Evolutionary conservation across 768 basidiomycete species (phyloP), one percentile per base, ranked within the genome.

Genomic region (Tricholoma matsutake): DNA sequence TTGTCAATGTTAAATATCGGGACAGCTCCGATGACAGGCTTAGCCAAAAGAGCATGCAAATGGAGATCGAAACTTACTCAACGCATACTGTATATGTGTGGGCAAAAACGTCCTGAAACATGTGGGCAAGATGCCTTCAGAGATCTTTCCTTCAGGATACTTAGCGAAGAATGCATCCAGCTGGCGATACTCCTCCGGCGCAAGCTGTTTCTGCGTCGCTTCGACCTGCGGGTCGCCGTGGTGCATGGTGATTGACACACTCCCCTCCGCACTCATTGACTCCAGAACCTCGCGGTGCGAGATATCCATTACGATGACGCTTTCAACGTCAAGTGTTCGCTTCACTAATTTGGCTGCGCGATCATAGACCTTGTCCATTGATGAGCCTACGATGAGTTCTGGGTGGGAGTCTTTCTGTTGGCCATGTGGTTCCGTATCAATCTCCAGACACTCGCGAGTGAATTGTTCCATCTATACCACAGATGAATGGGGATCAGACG

Each of bases 1-100:
- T 94, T 92, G 75, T 96, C 93, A 56, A 96, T 86, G 65, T 96
- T 95, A 72, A 92, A 96, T 54, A 96, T 89, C 6, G 95, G 95
- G 6, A 96, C 95, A 59, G 87, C 92, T 93, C 63, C 51, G 32
- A 39, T 32, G 13, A 37, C 31, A 57, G 56, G 32, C 60, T 58
- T 34, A 66, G 58, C 45, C 8, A 37, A 37, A 57, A 4, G n/a
- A 45, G 25, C 28, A 63, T 54, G 53, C 18, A 55, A 25, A 25
- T 25, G 22, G 14, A 47, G 35, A 49, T 18, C 20, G 11, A 28
- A 25, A 78, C 90, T 73, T 69, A 94, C 94, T 86, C 61, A 98
- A 79, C 9, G 92, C 92, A 75, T 94, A 96, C 66, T 96, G 89
- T 63, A 95, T 88, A 63, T 84, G 86, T 1, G 78, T 81, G 1